Percentiles rank a stretch among this genome's conserved stretches.
Evolutionary conservation across 2,329 filamentous ascomycete species (phyloP).

Genomic region (Arthrocladium fulminans): DNA sequence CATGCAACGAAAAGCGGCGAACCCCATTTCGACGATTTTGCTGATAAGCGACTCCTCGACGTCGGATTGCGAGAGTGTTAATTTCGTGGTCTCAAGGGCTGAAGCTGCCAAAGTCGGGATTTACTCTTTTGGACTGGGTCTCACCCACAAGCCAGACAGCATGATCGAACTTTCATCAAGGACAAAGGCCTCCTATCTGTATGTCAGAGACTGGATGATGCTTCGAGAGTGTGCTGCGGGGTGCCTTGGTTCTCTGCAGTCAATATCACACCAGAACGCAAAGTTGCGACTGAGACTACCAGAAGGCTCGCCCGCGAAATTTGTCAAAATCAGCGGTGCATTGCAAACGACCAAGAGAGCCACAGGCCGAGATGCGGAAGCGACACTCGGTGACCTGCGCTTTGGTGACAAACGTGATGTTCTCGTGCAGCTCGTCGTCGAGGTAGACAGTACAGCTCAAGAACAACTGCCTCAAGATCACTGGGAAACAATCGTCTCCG

Average conservation of each 20-base stretch:
- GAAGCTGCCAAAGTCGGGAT: constrained; percentile 97
- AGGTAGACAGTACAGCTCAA: constrained; percentile 71
- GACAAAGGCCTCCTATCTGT: constrained; percentile 94
- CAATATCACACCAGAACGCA: constrained; percentile 94
- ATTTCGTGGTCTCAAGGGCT: constrained; percentile 92
- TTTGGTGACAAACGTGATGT: constrained; percentile 96
- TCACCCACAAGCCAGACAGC: constrained; percentile 96
- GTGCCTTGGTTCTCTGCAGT: constrained; percentile 83
- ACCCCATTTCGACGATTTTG: constrained; percentile 89
- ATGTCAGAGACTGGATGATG: constrained; percentile 99
- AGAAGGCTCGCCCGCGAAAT: constrained; percentile 93
- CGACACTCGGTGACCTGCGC: constrained; percentile 77
- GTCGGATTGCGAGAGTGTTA: constrained; percentile 86
- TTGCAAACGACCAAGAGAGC: constrained; percentile 94
- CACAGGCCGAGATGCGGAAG: constrained; percentile 88
- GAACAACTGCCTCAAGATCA: constrained; percentile 86
- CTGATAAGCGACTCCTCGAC: constrained; percentile 96
- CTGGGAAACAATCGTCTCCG: constrained; percentile 96
- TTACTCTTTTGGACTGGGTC: constrained; percentile 88
- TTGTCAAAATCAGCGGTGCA: constrained; percentile 95
- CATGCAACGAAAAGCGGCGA: constrained; percentile 95
- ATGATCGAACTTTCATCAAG: constrained; percentile 95
- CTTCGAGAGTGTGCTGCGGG: constrained; percentile 90
- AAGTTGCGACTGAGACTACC: constrained; percentile 90
- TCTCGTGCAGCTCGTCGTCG: constrained; percentile 84